A percentile compares a stretch with the other conserved stretches of the same genome.
Evolutionary conservation across 306 rosid species (phyloP).

Genomic region (Prunus mongolica): DNA sequence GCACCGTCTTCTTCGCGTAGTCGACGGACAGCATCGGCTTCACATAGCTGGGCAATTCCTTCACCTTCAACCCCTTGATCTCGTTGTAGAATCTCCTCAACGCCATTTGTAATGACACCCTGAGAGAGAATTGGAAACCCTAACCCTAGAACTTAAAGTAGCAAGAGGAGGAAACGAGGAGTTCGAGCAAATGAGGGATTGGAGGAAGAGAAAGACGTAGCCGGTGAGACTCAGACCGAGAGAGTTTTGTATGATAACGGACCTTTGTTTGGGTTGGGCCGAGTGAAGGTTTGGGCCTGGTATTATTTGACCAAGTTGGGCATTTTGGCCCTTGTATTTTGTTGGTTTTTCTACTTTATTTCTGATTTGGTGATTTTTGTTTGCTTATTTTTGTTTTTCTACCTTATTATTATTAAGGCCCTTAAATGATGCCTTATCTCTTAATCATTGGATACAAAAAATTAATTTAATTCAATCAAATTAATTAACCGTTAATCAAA

Average conservation of each 20-base stretch:
- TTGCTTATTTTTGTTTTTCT: no score
- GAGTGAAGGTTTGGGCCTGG: background rate
- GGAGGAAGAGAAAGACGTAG: background rate
- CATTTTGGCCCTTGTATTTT: no score
- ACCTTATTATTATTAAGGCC: no score
- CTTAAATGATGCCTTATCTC: no score
- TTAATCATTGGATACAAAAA: no score
- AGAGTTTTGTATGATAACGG: background rate
- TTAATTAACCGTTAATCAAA: no score
- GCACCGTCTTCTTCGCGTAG: conserved; percentile 38
- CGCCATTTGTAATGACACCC: conserved; percentile 41
- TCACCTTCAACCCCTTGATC: conserved; percentile 61
- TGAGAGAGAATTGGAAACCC: conserved; percentile 17
- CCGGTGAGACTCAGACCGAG: background rate
- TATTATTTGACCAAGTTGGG: no score
- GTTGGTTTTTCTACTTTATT: no score
- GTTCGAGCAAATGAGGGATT: background rate
- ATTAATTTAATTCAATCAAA: no score
- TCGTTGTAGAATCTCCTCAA: conserved; percentile 60
- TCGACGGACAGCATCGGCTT: conserved; percentile 61
- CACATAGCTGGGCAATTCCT: conserved; percentile 52
- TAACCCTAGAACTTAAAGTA: conserved; percentile 25
- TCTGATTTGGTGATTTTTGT: no score
- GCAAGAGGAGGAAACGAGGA: background rate
- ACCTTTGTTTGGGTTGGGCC: conserved; percentile 2